Base-by-base conservation (phyloP, 2,329 filamentous ascomycete genomes). In the Phialophora macrospora region DNA sequence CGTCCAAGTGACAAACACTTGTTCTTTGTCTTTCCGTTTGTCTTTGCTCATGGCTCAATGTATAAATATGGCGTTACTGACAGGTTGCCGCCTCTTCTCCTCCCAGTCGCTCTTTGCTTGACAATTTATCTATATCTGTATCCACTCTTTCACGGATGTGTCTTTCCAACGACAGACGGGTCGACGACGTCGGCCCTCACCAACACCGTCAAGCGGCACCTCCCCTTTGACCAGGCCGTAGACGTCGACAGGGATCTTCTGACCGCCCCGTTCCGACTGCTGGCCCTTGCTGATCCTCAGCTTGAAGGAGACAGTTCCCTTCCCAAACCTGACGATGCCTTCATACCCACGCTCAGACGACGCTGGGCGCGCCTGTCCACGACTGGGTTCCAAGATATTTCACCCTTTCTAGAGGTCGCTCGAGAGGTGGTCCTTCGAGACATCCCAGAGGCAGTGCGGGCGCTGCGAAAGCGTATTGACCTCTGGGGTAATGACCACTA, bases 401-500 rank as follows among this genome's bases (percentile, higher is more conserved):
- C 28, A 2, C 49, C 60, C 20, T 51, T 28, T 24, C 17, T 52
- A 1, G 60, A 69, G 66, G 26, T 38, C 11, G 38, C 32, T 24
- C 59, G 51, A 44, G 59, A 62, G 11, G 65, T 92, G 38, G 81
- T 83, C 69, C 81, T 86, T 65, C 84, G 89, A 64, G 93, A 97
- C 75, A 79, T 93, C 1, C 88, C 87, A 6, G 84, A 86, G 70
- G 83, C 88, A 20, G 71, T 93, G 57, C 82, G 88, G 71, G 88
- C 88, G 0, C 80, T 84, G 58, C 86, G 91, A 70, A 99, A 99
- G 80, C 85, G 86, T 20, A 77, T 99, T 71, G 95, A 99, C 77
- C 85, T 97, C 1, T 86, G 93, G 73, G 95, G 95, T 3, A 99
- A 99, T 78, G 95, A 99, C 78, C 91, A 88, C 74, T 99, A 98